Evolutionary conservation across 202 grass and related monocot genomes (phyloP).

Genomic region (Alloteropsis angusta): DNA sequence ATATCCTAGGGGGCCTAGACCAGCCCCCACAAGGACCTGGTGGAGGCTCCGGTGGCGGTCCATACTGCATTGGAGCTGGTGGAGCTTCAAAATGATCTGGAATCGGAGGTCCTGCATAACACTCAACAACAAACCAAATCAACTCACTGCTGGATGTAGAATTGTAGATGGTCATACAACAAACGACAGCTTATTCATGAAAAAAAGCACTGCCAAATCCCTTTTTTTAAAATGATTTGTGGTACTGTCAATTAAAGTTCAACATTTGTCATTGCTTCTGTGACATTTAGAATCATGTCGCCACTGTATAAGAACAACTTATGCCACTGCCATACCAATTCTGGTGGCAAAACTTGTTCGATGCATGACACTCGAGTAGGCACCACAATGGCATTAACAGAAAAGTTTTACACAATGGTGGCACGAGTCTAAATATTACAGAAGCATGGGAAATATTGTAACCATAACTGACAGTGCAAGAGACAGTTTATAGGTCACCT

Average conservation of each 20-base stretch:
- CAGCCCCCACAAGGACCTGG: conserved; percentile 53
- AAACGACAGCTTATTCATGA: not conserved
- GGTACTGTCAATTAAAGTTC: not conserved
- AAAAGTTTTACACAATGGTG: not conserved
- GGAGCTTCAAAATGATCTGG: conserved; percentile 47
- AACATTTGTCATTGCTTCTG: not conserved
- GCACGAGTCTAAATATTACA: not conserved
- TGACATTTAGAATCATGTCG: not conserved
- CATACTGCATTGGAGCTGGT: conserved; percentile 46
- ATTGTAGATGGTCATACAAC: not conserved
- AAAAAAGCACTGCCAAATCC: not conserved
- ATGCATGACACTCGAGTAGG: not conserved
- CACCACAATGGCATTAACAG: not conserved
- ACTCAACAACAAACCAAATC: conserved; percentile 23
- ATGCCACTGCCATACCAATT: not conserved
- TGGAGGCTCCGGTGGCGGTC: conserved; percentile 43
- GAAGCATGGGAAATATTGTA: not conserved
- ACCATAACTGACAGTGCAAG: not conserved
- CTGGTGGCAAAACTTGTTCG: not conserved
- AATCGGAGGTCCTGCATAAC: conserved; percentile 33
- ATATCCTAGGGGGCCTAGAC: conserved; percentile 44
- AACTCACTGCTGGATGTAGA: not conserved
- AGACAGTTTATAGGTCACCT: not conserved
- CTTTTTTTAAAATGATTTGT: not conserved
- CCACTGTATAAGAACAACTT: not conserved